Base-by-base conservation (phyloP, 2,329 filamentous ascomycete species). In the Cladosporium sp. region DNA sequence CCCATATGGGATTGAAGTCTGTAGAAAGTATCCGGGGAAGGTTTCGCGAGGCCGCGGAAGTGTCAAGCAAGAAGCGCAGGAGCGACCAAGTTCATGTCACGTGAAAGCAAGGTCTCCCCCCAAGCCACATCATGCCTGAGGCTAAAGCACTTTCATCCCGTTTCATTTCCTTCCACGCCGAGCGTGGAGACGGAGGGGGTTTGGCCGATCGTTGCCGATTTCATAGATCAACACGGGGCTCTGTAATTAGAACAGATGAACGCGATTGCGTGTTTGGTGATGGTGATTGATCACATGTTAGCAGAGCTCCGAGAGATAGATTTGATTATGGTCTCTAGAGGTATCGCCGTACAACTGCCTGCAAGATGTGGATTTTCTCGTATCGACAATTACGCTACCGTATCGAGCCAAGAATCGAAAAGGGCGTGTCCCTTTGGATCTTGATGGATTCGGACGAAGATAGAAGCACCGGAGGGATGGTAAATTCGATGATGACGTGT, bases 1-100 rank as follows among this genome's bases (percentile, higher is more conserved):
- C 59, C 26, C 30, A 34, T 62, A 39, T 53, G 18, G 32, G 32
- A 43, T 48, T 48, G 59, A 62, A 62, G 59, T 62, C 59, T 62
- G 58, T 53, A 21, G 59, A 61, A 51, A 26, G n/a, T 62, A 13
- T 11, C 8, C 16, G n/a, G 2, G 59, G 58, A 46, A 61, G 58
- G 46, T 53, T 21, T 32, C 32, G 32, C 59, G 59, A 62, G 48
- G 2, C 51, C 23, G 57, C 57, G 57, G 57, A 59, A 43, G 57
- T 59, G 57, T 18, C 16, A 25, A 18, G n/a, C 43, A 49, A 16
- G 10, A 6, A 23, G 8, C 6, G 11, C 48, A 51, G 21, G 46
- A 14, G 46, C 46, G 18, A n/a, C 14, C 18, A 8, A 46, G 36
- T 46, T 7, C 18, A 1, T 11, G 10, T 46, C 39, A 46, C 39